Evolutionary conservation across 2,329 filamentous ascomycete species (phyloP).

Genomic region (Hypoxylon sp.): DNA sequence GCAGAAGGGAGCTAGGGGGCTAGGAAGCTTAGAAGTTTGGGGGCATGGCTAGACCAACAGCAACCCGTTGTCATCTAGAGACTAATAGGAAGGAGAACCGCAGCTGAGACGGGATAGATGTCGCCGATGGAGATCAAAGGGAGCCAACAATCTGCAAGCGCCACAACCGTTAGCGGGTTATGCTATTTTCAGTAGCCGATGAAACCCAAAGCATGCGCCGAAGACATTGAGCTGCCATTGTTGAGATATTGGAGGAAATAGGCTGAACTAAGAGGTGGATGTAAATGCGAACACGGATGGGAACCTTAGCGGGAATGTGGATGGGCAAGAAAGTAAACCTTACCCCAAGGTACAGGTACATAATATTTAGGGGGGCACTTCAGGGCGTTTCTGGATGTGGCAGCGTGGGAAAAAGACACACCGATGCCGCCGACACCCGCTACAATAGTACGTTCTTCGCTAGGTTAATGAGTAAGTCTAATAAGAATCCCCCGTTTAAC

Average conservation of each 20-base stretch:
- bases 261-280: constrained; percentile 35
- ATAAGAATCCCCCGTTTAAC: constrained; percentile 10
- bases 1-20: constrained; percentile 1
- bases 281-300: neutral
- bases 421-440: constrained; percentile 20
- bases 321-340: neutral
- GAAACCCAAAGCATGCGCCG: constrained; percentile 5
- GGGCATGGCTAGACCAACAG: constrained; percentile 13
- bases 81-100: constrained; percentile 9
- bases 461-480: constrained; percentile 13
- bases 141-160: constrained; percentile 16
- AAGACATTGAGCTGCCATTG: constrained; percentile 22
- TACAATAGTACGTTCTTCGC: neutral
- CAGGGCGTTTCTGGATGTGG: neutral
- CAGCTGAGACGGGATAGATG: constrained; percentile 16
- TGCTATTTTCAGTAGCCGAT: constrained; percentile 24
- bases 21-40: too few species aligned
- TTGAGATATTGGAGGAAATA: constrained; percentile 34
- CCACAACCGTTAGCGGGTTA: constrained; percentile 12
- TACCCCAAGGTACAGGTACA: neutral
- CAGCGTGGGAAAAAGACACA: constrained; percentile 12
- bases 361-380: too few species aligned
- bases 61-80: constrained; percentile 12
- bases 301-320: neutral
- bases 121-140: constrained; percentile 6